Conservation (phyloP, 176 grass and related monocot species). For the Chloris gayana region DNA sequence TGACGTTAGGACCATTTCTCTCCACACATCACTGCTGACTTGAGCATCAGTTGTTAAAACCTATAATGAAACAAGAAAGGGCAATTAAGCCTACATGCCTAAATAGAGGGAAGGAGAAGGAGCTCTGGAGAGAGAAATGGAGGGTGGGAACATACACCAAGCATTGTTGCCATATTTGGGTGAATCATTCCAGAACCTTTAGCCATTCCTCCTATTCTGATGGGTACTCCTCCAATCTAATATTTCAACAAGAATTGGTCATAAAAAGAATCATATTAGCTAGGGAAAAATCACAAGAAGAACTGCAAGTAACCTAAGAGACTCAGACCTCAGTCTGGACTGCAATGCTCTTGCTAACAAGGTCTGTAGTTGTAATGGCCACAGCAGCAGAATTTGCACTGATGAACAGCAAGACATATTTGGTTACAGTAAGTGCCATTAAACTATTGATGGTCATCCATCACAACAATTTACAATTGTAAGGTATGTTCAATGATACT, state of each 20-base stretch:
- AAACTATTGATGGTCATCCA: conserved; percentile 9
- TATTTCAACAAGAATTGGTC: conserved; percentile 36
- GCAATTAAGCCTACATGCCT: conserved; percentile 22
- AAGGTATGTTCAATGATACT: not conserved
- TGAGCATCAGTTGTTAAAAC: conserved; percentile 96
- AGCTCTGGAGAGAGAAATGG: conserved; percentile 2
- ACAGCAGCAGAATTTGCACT: conserved; percentile 85
- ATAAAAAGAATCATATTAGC: conserved; percentile 16
- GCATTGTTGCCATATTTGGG: conserved; percentile 99
- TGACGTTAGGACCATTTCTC: conserved; percentile 83
- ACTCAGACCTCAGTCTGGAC: conserved; percentile 80
- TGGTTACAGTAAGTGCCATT: conserved; percentile 14
- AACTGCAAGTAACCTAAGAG: conserved; percentile 30
- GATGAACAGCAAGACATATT: conserved; percentile 5
- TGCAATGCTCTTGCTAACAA: conserved; percentile 97
- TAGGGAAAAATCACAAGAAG: conserved; percentile 12
- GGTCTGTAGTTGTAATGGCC: conserved; percentile 98
- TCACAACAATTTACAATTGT: conserved; percentile 23
- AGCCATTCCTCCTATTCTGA: conserved; percentile 95
- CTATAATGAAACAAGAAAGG: conserved; percentile 48
- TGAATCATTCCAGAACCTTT: conserved; percentile 99
- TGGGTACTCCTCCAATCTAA: conserved; percentile 86
- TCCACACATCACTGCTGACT: conserved; percentile 73
- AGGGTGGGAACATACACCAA: conserved; percentile 63
- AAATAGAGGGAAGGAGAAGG: not conserved